phyloP scores from a whole-genome alignment of 225 moss, liverwort and hornwort species.

The Neckera pumila region DNA sequence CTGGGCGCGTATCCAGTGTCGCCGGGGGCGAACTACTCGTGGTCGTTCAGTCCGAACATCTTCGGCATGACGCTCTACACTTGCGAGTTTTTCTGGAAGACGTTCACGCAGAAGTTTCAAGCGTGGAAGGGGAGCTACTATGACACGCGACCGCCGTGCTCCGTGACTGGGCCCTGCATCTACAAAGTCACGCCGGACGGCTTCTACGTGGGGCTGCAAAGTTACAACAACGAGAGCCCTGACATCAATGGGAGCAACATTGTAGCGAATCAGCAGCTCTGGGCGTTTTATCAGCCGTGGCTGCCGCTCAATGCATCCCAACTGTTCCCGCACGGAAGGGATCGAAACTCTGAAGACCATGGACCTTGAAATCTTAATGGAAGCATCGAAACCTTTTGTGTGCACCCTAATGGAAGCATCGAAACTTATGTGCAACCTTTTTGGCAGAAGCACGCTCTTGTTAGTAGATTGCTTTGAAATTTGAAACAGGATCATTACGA shows the following conservation, averaged over 20 bases:
- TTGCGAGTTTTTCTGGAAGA: slow-evolving; percentile 45
- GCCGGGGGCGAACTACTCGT: slow-evolving; percentile 26
- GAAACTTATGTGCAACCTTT: background rate
- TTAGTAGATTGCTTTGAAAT: background rate
- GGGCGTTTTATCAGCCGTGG: slow-evolving; percentile 42
- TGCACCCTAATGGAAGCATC: background rate
- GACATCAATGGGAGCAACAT: background rate
- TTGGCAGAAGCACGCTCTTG: background rate
- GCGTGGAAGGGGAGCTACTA: slow-evolving; percentile 58
- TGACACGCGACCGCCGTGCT: slow-evolving; percentile 39
- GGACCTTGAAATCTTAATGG: background rate
- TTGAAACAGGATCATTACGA: background rate
- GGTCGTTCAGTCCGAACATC: slow-evolving; percentile 46
- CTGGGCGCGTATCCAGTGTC: slow-evolving; percentile 27
- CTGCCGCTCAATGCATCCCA: slow-evolving; percentile 22
- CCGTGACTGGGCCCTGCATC: slow-evolving; percentile 28
- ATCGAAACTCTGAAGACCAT: background rate
- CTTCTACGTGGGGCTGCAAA: slow-evolving; percentile 24
- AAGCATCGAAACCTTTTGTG: background rate
- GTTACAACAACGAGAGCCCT: background rate
- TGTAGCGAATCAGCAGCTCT: background rate
- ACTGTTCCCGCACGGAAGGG: slow-evolving; percentile 7
- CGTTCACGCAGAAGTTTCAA: slow-evolving; percentile 37
- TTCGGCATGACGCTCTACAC: slow-evolving; percentile 47
- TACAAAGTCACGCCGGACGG: slow-evolving; percentile 35